Evolutionary conservation across 805 yeast genomes (phyloP).

Genomic region (Spencermartinsiella europaea): DNA sequence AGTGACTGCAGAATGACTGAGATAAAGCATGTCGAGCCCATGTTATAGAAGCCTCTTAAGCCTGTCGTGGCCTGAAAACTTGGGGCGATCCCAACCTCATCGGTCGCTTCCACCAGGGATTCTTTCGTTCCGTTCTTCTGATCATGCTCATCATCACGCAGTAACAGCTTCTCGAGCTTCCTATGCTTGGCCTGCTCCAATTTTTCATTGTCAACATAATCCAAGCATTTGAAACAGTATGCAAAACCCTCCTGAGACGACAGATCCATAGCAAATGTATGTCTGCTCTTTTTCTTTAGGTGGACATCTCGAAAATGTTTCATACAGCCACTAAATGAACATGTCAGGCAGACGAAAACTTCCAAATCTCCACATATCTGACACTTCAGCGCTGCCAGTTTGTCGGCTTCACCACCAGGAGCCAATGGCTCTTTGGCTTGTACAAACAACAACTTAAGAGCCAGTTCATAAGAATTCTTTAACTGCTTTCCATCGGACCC

Average conservation of each 20-base stretch:
- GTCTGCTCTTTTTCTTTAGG: slow-evolving; percentile 13
- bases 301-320: slow-evolving; percentile 8
- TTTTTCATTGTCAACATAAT: slow-evolving; percentile 58
- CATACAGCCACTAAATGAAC: slow-evolving; percentile 19
- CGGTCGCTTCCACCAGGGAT: not conserved
- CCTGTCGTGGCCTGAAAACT: slow-evolving; percentile 62
- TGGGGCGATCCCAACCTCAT: slow-evolving; percentile 32
- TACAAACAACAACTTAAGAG: slow-evolving; percentile 2
- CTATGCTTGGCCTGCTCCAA: slow-evolving; percentile 37
- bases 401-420: not conserved
- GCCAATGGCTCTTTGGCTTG: not conserved
- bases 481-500: slow-evolving; percentile 1
- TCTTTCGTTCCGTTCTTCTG: not conserved
- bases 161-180: slow-evolving; percentile 5
- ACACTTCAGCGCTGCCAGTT: not conserved
- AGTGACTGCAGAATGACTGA: slow-evolving; percentile 85
- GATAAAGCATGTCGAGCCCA: slow-evolving; percentile 98
- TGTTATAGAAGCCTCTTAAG: slow-evolving; percentile 78
- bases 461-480: slow-evolving; percentile 1
- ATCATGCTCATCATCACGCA: not conserved
- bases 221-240: slow-evolving; percentile 75
- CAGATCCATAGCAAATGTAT: slow-evolving; percentile 55
- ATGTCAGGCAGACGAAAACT: slow-evolving; percentile 18
- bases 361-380: not conserved
- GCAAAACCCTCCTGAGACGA: slow-evolving; percentile 49